Conservation (phyloP, 805 yeast species). For the Debaryomyces prosopidis region DNA sequence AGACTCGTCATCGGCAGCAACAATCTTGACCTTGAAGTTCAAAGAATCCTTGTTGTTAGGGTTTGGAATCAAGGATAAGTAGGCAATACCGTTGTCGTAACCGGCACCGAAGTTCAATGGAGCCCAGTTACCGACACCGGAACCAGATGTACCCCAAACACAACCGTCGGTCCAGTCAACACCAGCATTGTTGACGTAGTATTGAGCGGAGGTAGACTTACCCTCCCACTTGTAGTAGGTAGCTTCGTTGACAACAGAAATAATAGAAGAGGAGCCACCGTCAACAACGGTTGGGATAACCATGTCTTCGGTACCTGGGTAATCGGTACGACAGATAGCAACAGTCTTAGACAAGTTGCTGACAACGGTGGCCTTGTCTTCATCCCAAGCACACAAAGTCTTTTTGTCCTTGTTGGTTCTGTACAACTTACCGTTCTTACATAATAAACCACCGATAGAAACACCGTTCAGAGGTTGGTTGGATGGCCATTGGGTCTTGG, state of each 20-base stretch:
- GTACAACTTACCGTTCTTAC: conserved; percentile 84
- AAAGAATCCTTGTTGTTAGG: conserved; percentile 77
- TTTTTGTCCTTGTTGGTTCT: conserved; percentile 64
- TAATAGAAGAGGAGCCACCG: conserved; percentile 63
- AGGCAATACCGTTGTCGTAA: conserved; percentile 62
- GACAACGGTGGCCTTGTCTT: conserved; percentile 64
- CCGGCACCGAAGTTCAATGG: conserved; percentile 96
- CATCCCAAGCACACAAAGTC: conserved; percentile 88
- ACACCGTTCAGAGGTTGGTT: conserved; percentile 85
- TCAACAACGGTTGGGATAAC: conserved; percentile 83
- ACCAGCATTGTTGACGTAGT: conserved; percentile 97
- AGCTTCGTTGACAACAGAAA: conserved; percentile 79
- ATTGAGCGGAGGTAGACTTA: conserved; percentile 85
- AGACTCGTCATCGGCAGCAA: conserved; percentile 55
- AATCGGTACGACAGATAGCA: conserved; percentile 96
- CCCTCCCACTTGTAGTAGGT: conserved; percentile 83
- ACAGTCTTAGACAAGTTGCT: conserved; percentile 64
- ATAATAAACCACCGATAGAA: conserved; percentile 89
- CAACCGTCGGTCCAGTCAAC: conserved; percentile 85
- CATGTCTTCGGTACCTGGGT: conserved; percentile 99
- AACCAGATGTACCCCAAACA: conserved; percentile 82
- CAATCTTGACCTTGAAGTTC: conserved; percentile 64
- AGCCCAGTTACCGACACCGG: conserved; percentile 96
- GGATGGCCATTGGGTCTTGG: conserved; percentile 97
- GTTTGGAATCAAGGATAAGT: conserved; percentile 90